Conservation (phyloP, 108 stramenopile species). For the Pseudonitzschia delicatissima region DNA sequence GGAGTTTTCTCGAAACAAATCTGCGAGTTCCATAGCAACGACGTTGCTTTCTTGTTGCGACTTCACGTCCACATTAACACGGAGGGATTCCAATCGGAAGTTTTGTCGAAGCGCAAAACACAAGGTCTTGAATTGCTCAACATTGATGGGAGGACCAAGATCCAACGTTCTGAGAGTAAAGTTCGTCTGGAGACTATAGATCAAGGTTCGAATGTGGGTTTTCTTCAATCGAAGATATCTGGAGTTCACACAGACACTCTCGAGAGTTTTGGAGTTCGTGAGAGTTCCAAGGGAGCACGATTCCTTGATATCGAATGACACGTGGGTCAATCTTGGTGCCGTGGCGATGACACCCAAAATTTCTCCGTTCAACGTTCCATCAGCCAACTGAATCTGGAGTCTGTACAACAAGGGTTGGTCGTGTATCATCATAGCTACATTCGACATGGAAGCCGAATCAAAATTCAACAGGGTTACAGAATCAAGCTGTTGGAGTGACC, state of each 20-base stretch:
- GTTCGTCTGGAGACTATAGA: neutral
- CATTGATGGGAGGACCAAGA: constrained; percentile 2
- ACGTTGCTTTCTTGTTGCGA: neutral
- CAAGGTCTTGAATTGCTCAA: neutral
- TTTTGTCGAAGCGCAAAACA: constrained; percentile 5
- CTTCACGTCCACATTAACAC: neutral
- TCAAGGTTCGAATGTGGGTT: constrained; percentile 9
- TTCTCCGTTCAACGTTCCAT: neutral
- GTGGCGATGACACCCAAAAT: constrained; percentile 7
- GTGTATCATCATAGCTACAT: constrained; percentile 8
- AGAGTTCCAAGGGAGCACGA: constrained; percentile 3
- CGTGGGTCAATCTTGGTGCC: neutral
- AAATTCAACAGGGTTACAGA: constrained; percentile 9
- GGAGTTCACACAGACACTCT: neutral
- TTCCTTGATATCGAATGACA: constrained; percentile 7
- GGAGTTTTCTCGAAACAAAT: constrained; percentile 4
- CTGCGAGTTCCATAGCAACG: constrained; percentile 15
- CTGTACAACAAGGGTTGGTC: neutral
- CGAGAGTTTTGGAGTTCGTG: constrained; percentile 3
- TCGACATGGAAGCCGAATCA: neutral
- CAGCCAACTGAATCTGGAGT: constrained; percentile 3
- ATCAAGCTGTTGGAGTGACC: constrained; percentile 2
- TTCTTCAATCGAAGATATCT: neutral
- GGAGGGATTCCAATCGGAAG: neutral
- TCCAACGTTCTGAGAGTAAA: constrained; percentile 10